These are phyloP conservation scores for Micromonas commoda DNA, from an alignment of 139 green algal genomes.

Conservation along the genomic window DNA sequence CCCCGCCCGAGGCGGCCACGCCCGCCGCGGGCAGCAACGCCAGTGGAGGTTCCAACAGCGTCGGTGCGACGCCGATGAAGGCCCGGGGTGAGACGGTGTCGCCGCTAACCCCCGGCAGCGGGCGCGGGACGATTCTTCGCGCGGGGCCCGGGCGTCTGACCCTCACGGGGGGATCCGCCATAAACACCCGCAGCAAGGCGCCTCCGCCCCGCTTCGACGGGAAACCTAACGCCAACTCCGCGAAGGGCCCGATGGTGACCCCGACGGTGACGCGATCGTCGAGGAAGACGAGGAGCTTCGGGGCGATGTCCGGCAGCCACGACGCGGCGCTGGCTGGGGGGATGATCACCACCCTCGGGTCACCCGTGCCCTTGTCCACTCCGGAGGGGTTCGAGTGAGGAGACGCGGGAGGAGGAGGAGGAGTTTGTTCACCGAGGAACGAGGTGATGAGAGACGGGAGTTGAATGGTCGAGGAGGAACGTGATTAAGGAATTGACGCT, in stretches of 20 bases:
- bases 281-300: not conserved
- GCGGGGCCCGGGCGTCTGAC: not conserved
- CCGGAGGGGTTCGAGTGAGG: conserved; percentile 2
- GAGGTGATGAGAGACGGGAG: too few relatives aligned
- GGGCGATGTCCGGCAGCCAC: not conserved
- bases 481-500: too few relatives aligned
- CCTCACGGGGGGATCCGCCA: not conserved
- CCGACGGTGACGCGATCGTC: not conserved
- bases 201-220: not conserved
- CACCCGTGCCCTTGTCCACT: not conserved
- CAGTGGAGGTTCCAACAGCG: too few relatives aligned
- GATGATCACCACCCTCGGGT: not conserved
- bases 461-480: too few relatives aligned
- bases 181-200: conserved; percentile 6
- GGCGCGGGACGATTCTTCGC: not conserved
- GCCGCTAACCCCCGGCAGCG: not conserved
- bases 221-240: not conserved
- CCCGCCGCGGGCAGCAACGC: too few relatives aligned
- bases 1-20: too few relatives aligned
- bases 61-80: not conserved
- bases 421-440: too few relatives aligned
- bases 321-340: not conserved
- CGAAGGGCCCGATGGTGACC: not conserved
- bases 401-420: not conserved
- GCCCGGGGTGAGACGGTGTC: not conserved